Evolutionary conservation across 805 yeast genomes (phyloP), one percentile per base, ranked within the genome.

Genomic region (Yarrowia phangngaensis): DNA sequence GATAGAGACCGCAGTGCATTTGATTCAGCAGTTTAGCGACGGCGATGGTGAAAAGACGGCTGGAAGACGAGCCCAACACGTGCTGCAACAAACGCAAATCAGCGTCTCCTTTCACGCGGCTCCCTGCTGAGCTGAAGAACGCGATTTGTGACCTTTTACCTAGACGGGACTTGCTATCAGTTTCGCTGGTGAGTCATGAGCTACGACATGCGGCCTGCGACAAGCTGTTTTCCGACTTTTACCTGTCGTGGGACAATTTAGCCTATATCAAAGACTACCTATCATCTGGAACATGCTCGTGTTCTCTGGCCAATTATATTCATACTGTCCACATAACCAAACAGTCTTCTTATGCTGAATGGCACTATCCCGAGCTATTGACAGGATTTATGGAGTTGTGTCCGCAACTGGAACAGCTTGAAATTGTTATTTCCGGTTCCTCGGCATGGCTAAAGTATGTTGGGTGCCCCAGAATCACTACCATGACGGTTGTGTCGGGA

Each of bases 401-500:
- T 27, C 52, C 29, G 26, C 47, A 46, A 23, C 45, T 52, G 29
- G 7, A 7, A 3, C 8, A 27, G 9, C 20, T 52, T 20, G 14
- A 23, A 2, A 11, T 52, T 16, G 36, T 34, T n/a, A 43, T 40
- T 22, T 51, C 54, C 26, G 54, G 54, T 19, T 47, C 54, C 2
- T 52, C 54, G 8, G 46, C 45, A 4, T 52, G 54, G 54, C 26
- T 52, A 20, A 52, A 52, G 33, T 52, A 52, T 22, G 52, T 52
- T 20, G 29, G 53, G 8, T 40, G 30, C 28, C 32, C 30, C 23
- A 19, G 26, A 14, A 31, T 41, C 9, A 14, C 20, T 13, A 33
- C 22, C 17, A 34, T 28, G 30, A 36, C 30, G 4, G 47, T 33
- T 8, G 24, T 16, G 1, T 29, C 29, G 24, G 54, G 32, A 12